Evolutionary conservation across 257 asterid genomes (phyloP).

Genomic region (Marsdenia floribunda): DNA sequence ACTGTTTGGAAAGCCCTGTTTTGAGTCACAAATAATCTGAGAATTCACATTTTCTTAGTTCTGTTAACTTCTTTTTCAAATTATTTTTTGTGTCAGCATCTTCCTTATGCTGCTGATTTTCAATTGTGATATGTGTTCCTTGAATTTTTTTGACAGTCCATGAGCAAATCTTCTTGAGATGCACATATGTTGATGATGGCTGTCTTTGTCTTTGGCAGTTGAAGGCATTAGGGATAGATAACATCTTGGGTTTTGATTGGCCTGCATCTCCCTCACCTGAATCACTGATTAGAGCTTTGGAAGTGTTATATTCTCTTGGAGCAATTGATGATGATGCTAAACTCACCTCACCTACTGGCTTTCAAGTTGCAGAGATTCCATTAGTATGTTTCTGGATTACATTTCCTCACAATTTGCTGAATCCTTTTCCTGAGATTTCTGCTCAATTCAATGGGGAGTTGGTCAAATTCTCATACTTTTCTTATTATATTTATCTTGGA

Average conservation of each 20-base stretch:
- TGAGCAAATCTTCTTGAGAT: background rate
- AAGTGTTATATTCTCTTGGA: slow-evolving; percentile 86
- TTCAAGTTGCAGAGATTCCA: slow-evolving; percentile 96
- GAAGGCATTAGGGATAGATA: slow-evolving; percentile 91
- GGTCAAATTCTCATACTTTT: background rate
- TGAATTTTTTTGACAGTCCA: background rate
- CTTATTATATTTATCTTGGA: too few relatives aligned
- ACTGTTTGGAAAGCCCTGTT: background rate
- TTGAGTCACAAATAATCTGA: too few relatives aligned
- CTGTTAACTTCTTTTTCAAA: background rate
- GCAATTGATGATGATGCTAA: slow-evolving; percentile 90
- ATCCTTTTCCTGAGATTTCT: slow-evolving; percentile 7
- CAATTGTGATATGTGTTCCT: background rate
- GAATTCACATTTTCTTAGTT: background rate
- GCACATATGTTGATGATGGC: slow-evolving; percentile 4
- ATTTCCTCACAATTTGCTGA: slow-evolving; percentile 7
- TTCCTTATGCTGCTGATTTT: background rate
- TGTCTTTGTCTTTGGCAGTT: slow-evolving; percentile 44
- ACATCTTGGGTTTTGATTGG: slow-evolving; percentile 94
- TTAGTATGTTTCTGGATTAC: slow-evolving; percentile 41
- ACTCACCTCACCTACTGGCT: slow-evolving; percentile 87
- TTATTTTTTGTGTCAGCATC: background rate
- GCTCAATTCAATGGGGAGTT: background rate
- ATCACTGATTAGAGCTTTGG: slow-evolving; percentile 93
- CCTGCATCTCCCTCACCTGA: slow-evolving; percentile 95